A percentile compares a stretch with the other conserved stretches of the same genome.
phyloP scores from a whole-genome alignment of 106 monocot genomes.

The Platanthera guangdongensis region DNA sequence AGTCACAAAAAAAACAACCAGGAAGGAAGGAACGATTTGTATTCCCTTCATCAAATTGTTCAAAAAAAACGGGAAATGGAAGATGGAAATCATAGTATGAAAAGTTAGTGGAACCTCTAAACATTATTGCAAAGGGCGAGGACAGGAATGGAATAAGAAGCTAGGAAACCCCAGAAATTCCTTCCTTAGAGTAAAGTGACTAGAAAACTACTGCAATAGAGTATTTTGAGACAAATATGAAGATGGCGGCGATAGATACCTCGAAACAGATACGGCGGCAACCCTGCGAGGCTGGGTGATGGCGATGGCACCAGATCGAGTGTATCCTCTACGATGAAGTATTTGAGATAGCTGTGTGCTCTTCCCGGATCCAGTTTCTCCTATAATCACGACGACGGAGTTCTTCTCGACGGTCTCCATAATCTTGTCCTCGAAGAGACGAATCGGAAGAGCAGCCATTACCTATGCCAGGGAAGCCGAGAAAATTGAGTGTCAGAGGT shows the following conservation, averaged over 20 bases:
- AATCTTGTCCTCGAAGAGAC: conserved; percentile 78
- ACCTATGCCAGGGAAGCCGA: neutral
- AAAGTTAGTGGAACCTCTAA: neutral
- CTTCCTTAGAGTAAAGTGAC: neutral
- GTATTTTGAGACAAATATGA: neutral
- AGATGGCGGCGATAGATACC: conserved; percentile 30
- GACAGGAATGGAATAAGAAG: neutral
- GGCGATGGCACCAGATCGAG: conserved; percentile 65
- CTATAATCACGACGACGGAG: conserved; percentile 81
- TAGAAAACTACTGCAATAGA: neutral
- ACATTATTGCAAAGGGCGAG: neutral
- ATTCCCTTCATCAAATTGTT: neutral
- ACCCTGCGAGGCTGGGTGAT: conserved; percentile 95
- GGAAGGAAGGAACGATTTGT: neutral
- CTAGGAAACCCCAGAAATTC: neutral
- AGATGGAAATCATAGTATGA: neutral
- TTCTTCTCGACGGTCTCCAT: conserved; percentile 66
- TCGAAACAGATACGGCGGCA: conserved; percentile 89
- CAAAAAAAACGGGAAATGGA: conserved; percentile 1
- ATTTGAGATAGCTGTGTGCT: conserved; percentile 99
- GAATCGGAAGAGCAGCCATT: conserved; percentile 65
- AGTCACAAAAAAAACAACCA: too few relatives aligned
- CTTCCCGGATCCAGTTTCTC: conserved; percentile 95
- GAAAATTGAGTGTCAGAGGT: neutral
- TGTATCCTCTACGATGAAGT: conserved; percentile 67